Evolutionary conservation across 768 basidiomycete genomes (phyloP), one percentile per base, ranked within the genome.

Genomic region (Lactifluus volemus): DNA sequence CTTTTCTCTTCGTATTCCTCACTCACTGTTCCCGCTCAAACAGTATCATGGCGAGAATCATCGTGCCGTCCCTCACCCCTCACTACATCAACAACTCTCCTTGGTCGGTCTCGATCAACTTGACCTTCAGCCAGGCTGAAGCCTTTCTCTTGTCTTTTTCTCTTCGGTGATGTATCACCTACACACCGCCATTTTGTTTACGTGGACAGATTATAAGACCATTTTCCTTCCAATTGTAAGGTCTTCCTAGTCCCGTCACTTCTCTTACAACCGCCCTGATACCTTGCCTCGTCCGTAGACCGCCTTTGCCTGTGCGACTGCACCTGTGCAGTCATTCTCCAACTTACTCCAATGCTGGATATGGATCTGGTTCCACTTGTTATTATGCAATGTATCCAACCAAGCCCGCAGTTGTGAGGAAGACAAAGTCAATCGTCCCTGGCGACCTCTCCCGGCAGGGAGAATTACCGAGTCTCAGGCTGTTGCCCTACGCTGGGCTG

Each of bases 161-260:
- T 57, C 67, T 51, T 30, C 55, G 9, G 59, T 49, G 17, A 30
- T n/a, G 42, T 61, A 64, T 30, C 61, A 68, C 39, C 29, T 68
- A 4, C 57, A 66, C 50, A 68, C 68, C 38, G 60, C 66, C 21
- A 59, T 70, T 30, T 60, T 71, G n/a, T 71, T 71, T 54, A 71
- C 70, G 12, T 67, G 67, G 65, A 65, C 70, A 21, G 70, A 71
- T 55, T 69, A 65, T 55, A 70, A 70, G 58, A 70, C 70, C 9
- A 65, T 70, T 11, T 54, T 71, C 10, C 51, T 71, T n/a, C 70
- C 70, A 3, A 64, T 71, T 36, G 70, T 70, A 25, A 36, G 70
- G 53, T 1, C 25, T 25, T 25, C 19, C 12, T 32, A 29, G n/a
- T 53, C 49, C 34, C 12, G 1, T 41, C 47, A 25, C 49, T 21